These are phyloP conservation scores for Penicillium decumbens DNA, from an alignment of 2,329 filamentous ascomycete species.

Conservation along the genomic window DNA sequence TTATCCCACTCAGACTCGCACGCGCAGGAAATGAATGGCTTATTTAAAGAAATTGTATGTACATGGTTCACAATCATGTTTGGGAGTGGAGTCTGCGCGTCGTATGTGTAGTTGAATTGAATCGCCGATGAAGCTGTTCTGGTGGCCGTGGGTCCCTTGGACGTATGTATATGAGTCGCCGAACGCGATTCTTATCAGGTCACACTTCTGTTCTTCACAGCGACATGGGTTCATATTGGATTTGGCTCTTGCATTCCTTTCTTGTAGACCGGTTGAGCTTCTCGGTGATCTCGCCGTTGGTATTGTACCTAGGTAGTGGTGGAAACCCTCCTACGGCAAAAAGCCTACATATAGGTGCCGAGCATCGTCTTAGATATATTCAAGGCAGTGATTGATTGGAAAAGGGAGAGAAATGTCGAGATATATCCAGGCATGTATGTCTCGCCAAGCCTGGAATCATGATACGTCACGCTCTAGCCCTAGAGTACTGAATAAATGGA, in stretches of 20 bases:
- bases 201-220: too few relatives aligned
- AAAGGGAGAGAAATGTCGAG: too few relatives aligned
- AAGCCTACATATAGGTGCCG: not conserved
- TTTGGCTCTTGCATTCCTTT: too few relatives aligned
- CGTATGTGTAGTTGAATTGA: constrained; percentile 46
- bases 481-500: not conserved
- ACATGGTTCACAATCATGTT: constrained; percentile 49
- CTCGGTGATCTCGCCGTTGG: constrained; percentile 3
- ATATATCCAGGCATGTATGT: too few relatives aligned
- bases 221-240: too few relatives aligned
- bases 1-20: constrained; percentile 38
- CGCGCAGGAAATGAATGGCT: constrained; percentile 42
- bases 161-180: too few relatives aligned
- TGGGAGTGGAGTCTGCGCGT: constrained; percentile 42
- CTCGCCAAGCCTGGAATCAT: not conserved
- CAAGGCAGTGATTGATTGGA: too few relatives aligned
- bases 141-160: too few relatives aligned
- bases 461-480: too few relatives aligned
- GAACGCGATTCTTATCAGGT: too few relatives aligned
- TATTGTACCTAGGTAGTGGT: too few relatives aligned
- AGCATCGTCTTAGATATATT: not conserved
- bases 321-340: not conserved
- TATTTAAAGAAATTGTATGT: too few relatives aligned
- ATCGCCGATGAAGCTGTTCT: constrained; percentile 51
- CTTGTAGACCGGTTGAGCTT: constrained; percentile 18